Conservation (phyloP, 306 rosid species). For the Hippophae rhamnoides region DNA sequence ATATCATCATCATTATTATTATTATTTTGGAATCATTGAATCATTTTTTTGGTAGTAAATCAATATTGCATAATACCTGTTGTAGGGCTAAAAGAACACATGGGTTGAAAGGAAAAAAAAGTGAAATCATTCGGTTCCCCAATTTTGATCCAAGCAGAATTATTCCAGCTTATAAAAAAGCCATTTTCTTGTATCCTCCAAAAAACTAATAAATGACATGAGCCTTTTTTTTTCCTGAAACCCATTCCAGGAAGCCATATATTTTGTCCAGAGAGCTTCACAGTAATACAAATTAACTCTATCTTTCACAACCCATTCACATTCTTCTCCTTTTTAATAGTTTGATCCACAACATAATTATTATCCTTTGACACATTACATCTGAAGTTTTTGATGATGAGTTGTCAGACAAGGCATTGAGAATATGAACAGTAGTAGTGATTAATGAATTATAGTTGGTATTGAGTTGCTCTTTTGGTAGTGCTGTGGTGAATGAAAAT, state of each 20-base stretch:
- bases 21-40: too few relatives aligned
- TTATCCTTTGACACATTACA: neutral
- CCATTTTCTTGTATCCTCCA: constrained; percentile 17
- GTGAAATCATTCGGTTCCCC: constrained; percentile 3
- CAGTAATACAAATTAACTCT: neutral
- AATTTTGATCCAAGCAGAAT: constrained; percentile 11
- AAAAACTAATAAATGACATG: neutral
- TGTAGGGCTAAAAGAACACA: too few relatives aligned
- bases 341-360: neutral
- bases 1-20: too few relatives aligned
- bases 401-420: constrained; percentile 1
- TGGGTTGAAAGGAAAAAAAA: too few relatives aligned
- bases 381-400: neutral
- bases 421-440: neutral
- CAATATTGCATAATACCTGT: too few relatives aligned
- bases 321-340: neutral
- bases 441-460: too few relatives aligned
- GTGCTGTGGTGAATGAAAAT: neutral
- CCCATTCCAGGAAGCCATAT: constrained; percentile 9
- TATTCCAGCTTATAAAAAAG: constrained; percentile 19
- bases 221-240: constrained; percentile 7
- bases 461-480: neutral
- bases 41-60: too few relatives aligned
- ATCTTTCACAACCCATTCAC: neutral
- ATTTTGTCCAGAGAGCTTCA: constrained; percentile 12